phyloP scores from a whole-genome alignment of 495 filamentous ascomycete genomes.

The Jackrogersella multiformis region DNA sequence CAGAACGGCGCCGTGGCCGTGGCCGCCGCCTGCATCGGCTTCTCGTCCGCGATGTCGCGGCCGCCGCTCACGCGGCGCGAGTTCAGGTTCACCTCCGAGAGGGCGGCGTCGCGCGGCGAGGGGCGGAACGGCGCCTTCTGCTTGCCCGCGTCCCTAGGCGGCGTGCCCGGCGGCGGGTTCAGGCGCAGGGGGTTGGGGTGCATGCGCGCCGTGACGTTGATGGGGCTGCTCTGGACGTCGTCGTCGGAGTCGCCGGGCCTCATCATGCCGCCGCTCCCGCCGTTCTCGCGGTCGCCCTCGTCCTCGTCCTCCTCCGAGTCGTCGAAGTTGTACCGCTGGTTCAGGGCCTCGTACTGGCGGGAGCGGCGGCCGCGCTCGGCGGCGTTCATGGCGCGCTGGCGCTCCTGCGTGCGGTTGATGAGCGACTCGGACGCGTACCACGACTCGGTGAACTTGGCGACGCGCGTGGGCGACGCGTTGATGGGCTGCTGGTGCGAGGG shows the following conservation, averaged over 20 bases:
- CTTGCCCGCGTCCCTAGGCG: conserved; percentile 17
- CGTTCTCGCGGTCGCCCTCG: conserved; percentile 55
- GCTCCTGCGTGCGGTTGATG: conserved; percentile 61
- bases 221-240: conserved; percentile 33
- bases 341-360: conserved; percentile 58
- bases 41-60: conserved; percentile 47
- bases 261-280: conserved; percentile 4
- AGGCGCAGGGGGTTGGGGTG: conserved; percentile 59
- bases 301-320: conserved; percentile 45
- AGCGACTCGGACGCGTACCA: conserved; percentile 65
- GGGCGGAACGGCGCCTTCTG: conserved; percentile 44
- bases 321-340: conserved; percentile 59
- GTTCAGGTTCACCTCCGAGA: conserved; percentile 56
- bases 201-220: conserved; percentile 37
- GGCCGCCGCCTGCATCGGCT: conserved; percentile 15
- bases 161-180: conserved; percentile 46
- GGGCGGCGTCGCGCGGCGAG: conserved; percentile 39
- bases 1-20: conserved; percentile 28
- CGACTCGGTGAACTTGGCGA: conserved; percentile 70
- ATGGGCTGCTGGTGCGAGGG: conserved; percentile 49
- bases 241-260: conserved; percentile 37
- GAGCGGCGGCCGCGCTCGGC: conserved; percentile 53
- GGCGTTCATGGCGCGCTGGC: conserved; percentile 47
- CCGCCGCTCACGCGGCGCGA: conserved; percentile 47
- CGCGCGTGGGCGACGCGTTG: conserved; percentile 56